Base-by-base conservation (phyloP, 495 filamentous ascomycete species). In the Neurospora sp. region DNA sequence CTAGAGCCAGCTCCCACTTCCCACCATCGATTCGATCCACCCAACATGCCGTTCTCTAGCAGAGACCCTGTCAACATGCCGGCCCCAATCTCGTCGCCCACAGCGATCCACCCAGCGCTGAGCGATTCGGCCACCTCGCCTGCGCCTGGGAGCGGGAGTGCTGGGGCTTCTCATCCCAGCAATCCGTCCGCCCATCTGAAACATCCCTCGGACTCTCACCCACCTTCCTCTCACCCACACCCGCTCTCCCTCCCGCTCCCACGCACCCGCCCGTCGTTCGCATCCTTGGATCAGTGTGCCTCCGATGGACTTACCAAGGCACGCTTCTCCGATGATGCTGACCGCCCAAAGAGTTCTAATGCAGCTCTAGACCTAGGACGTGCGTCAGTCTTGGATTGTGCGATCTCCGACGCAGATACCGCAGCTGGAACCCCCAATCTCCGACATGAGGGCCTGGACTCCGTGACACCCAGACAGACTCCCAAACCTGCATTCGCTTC, bases 71-170 rank as follows among this genome's bases (percentile, higher is more conserved):
- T 74, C 78, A 53, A 38, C 70, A 59, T 70, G 70, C 71, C 78
- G 69, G 80, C 78, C 66, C 76, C 80, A 78, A 78, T 79, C 71
- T 79, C 79, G 40, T 81, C 82, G 48, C 78, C 80, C 72, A 80
- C 82, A 41, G 78, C 81, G 44, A 76, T 84, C 76, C 82, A 83
- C 78, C 82, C 83, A 73, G 80, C 71, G 69, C 78, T 84, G 53
- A 76, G 76, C 72, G 72, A 72, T 71, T 69, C 74, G 39, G 74
- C 75, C 44, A 66, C 27, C 27, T 66, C 53, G 53, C 53, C 53
- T 66, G 53, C 53, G 5, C 53, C 27, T 14, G 53, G 53, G 27
- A 66, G 53, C 27, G 53, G 12, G 53, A 66, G 53, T 35, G 53
- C 53, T 35, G 27, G 31, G 27, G 3, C 53, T 1, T 66, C 53